These are phyloP conservation scores for Phaeolepiota aurea DNA, from an alignment of 768 basidiomycete genomes.

Conservation along the genomic window DNA sequence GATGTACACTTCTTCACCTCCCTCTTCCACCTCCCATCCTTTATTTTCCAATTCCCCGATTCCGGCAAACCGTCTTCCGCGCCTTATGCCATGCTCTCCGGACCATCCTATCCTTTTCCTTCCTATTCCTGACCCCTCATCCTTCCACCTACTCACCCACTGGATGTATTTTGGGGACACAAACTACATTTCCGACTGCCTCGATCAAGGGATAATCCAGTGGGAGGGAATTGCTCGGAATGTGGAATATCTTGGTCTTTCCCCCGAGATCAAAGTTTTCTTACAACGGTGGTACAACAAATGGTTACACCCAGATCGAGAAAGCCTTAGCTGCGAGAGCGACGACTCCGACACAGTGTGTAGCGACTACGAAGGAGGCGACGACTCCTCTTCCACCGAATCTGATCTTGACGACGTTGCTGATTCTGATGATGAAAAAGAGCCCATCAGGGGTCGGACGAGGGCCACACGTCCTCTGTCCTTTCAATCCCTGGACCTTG, in stretches of 20 bases:
- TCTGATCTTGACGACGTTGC: slow-evolving; percentile 29
- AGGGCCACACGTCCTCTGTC: slow-evolving; percentile 30
- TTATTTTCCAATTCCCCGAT: slow-evolving; percentile 26
- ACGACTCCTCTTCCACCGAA: slow-evolving; percentile 24
- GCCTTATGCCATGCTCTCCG: slow-evolving; percentile 56
- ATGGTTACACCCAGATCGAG: slow-evolving; percentile 41
- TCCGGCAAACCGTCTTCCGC: slow-evolving; percentile 51
- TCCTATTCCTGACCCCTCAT: slow-evolving; percentile 66
- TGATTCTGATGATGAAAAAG: slow-evolving; percentile 26
- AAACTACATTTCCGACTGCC: slow-evolving; percentile 54
- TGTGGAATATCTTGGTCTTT: slow-evolving; percentile 80
- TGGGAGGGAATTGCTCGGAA: slow-evolving; percentile 89
- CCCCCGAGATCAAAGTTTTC: slow-evolving; percentile 68
- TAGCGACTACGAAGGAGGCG: slow-evolving; percentile 24
- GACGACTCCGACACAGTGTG: slow-evolving; percentile 30
- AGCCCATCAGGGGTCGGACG: slow-evolving; percentile 29
- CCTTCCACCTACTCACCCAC: slow-evolving; percentile 65
- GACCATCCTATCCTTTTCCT: slow-evolving; percentile 65
- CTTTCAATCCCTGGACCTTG: slow-evolving; percentile 17
- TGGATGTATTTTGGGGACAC: slow-evolving; percentile 80
- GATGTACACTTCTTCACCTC: slow-evolving; percentile 27
- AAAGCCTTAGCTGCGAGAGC: slow-evolving; percentile 16
- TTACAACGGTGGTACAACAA: slow-evolving; percentile 67
- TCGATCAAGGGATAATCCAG: slow-evolving; percentile 54
- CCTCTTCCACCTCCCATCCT: slow-evolving; percentile 14